Percentiles rank a stretch among this genome's conserved stretches.
Evolutionary conservation across 164 flowering plant species (phyloP).

Genomic region (Chimonanthus praecox): DNA sequence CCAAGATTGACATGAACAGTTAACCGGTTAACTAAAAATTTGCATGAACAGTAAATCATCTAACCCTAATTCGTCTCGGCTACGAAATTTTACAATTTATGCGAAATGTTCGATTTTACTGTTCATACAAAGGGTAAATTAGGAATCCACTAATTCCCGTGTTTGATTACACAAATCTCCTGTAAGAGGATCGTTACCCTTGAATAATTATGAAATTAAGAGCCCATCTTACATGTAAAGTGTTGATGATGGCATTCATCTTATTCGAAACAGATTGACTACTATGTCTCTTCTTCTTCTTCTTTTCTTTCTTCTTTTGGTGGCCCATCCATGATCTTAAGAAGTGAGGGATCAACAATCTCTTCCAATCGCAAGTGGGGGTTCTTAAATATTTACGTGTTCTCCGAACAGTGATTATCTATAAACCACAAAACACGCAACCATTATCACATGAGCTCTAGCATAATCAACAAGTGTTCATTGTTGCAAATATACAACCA

Average conservation of each 20-base stretch:
- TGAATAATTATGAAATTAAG: not conserved
- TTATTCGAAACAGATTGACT: slow-evolving; percentile 17
- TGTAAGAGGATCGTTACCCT: no score
- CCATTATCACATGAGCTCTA: not conserved
- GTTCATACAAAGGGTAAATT: no score
- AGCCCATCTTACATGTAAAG: slow-evolving; percentile 21
- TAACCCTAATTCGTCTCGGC: no score
- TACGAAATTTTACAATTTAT: no score
- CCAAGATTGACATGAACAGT: no score
- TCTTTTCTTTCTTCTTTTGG: slow-evolving; percentile 20
- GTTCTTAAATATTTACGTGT: slow-evolving; percentile 15
- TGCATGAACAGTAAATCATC: no score
- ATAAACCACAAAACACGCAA: not conserved
- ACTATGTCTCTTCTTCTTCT: slow-evolving; percentile 18
- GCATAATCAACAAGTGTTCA: not conserved
- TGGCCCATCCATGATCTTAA: slow-evolving; percentile 16
- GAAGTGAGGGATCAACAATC: slow-evolving; percentile 25
- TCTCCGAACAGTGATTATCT: slow-evolving; percentile 19
- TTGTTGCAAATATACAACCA: no score
- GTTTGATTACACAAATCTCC: no score
- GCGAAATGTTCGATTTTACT: no score
- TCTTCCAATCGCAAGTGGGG: slow-evolving; percentile 25
- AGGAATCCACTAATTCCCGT: no score
- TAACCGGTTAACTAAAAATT: no score
- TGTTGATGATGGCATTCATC: slow-evolving; percentile 23